Conservation (phyloP, 2,329 filamentous ascomycete species). For the Boeremia lycopersici region DNA sequence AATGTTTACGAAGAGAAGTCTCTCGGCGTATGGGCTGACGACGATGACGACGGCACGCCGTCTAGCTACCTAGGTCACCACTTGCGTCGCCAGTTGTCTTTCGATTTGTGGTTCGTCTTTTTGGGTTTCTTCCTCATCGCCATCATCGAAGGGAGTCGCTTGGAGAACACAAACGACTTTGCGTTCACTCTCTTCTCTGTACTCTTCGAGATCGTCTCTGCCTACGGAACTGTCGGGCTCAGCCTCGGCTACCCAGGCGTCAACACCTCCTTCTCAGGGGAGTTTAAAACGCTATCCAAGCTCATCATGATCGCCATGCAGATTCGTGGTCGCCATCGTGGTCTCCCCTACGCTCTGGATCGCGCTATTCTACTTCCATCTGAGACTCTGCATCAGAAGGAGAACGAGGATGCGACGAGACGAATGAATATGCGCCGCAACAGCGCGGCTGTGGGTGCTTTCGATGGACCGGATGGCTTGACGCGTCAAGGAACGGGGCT, state of each 20-base stretch:
- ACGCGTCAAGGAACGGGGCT: slow-evolving; percentile 28
- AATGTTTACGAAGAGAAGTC: slow-evolving; percentile 96
- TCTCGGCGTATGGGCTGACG: slow-evolving; percentile 71
- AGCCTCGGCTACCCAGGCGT: slow-evolving; percentile 78
- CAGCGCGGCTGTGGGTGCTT: slow-evolving; percentile 28
- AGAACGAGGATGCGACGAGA: slow-evolving; percentile 59
- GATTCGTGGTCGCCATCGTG: slow-evolving; percentile 68
- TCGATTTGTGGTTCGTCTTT: slow-evolving; percentile 97
- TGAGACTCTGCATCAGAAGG: slow-evolving; percentile 67
- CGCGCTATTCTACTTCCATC: slow-evolving; percentile 72
- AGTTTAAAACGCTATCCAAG: slow-evolving; percentile 76
- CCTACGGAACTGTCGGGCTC: slow-evolving; percentile 82
- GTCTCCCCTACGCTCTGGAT: slow-evolving; percentile 70
- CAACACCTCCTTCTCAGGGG: slow-evolving; percentile 80
- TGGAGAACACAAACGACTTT: slow-evolving; percentile 66
- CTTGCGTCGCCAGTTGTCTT: slow-evolving; percentile 89
- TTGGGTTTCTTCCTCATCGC: slow-evolving; percentile 90
- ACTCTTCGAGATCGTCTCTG: slow-evolving; percentile 51
- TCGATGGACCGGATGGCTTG: slow-evolving; percentile 14
- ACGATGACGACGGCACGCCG: slow-evolving; percentile 62
- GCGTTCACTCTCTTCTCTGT: slow-evolving; percentile 57
- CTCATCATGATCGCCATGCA: slow-evolving; percentile 71
- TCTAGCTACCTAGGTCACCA: slow-evolving; percentile 89
- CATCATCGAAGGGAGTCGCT: slow-evolving; percentile 78
- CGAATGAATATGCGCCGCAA: slow-evolving; percentile 38